phyloP scores from a whole-genome alignment of 164 flowering plant genomes.

The Magnolia kwangsiensis region DNA sequence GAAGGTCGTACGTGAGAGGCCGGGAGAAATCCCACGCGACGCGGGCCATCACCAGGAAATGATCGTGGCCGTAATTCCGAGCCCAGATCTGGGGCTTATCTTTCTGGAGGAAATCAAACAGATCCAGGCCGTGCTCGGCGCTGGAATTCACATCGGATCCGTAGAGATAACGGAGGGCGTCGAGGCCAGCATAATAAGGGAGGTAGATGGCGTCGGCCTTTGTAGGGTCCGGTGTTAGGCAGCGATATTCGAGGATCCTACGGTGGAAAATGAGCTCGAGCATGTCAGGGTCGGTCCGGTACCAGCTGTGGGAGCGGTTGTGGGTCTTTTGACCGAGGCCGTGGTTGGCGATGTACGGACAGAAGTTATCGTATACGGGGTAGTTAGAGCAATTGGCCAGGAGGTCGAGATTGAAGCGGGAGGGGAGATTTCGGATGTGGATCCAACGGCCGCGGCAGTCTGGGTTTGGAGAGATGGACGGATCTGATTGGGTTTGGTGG shows the following conservation, averaged over 20 bases:
- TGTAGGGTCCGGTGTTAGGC: conserved; percentile 63
- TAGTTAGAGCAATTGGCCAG: conserved; percentile 58
- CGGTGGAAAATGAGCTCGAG: conserved; percentile 89
- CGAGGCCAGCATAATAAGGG: conserved; percentile 78
- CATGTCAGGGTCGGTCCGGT: conserved; percentile 68
- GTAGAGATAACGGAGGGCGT: conserved; percentile 60
- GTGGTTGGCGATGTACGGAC: conserved; percentile 70
- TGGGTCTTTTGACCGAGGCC: conserved; percentile 91
- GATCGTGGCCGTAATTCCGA: conserved; percentile 58
- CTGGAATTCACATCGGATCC: conserved; percentile 50
- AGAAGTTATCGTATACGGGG: conserved; percentile 61
- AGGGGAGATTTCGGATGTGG: conserved; percentile 75
- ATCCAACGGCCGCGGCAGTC: conserved; percentile 65
- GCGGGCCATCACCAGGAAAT: conserved; percentile 78
- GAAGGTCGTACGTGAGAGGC: conserved; percentile 45
- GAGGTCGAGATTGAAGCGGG: conserved; percentile 77
- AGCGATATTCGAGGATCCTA: conserved; percentile 85
- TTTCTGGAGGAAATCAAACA: conserved; percentile 33
- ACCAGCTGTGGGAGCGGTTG: conserved; percentile 81
- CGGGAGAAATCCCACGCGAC: conserved; percentile 94
- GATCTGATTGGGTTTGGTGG: not conserved
- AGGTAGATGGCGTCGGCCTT: conserved; percentile 67
- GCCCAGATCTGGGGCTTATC: conserved; percentile 52
- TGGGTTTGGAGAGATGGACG: not conserved
- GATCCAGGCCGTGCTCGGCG: conserved; percentile 57